phyloP scores from a whole-genome alignment of 2,329 filamentous ascomycete genomes.

The Ceratocystis cubensis region DNA sequence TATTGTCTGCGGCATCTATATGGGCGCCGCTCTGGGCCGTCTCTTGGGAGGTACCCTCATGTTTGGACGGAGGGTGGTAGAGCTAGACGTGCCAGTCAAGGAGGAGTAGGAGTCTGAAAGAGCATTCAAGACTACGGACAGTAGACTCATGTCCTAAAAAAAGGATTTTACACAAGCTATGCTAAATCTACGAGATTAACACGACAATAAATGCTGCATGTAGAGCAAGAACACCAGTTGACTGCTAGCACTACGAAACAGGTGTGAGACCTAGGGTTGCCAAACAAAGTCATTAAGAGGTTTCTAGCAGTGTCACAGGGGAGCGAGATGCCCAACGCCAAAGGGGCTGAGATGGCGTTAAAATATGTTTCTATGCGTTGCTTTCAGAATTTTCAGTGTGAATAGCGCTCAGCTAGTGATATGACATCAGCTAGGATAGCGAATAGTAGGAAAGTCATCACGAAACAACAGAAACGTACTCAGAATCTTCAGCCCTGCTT shows the following conservation, averaged over 20 bases:
- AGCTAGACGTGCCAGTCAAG: constrained; percentile 23
- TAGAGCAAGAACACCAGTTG: no score
- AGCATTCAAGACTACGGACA: not conserved
- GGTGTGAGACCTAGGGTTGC: not conserved
- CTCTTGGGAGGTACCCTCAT: constrained; percentile 42
- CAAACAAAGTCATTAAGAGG: not conserved
- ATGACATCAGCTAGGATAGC: constrained; percentile 5
- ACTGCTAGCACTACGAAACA: not conserved
- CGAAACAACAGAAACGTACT: constrained; percentile 16
- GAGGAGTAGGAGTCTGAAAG: constrained; percentile 25
- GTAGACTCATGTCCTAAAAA: no score
- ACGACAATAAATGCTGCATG: not conserved
- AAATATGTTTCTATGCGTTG: constrained; percentile 6
- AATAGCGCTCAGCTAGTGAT: constrained; percentile 19
- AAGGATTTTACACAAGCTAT: not conserved
- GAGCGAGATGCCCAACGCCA: not conserved
- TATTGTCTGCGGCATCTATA: constrained; percentile 69
- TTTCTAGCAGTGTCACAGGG: no score
- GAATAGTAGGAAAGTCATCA: constrained; percentile 19
- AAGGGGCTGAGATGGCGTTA: not conserved
- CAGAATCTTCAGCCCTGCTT: constrained; percentile 13
- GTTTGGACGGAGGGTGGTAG: constrained; percentile 34
- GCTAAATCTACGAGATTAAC: not conserved
- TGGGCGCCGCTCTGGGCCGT: constrained; percentile 63
- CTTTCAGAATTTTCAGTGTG: constrained; percentile 22